A percentile compares a stretch with the other conserved stretches of the same genome.
phyloP scores from a whole-genome alignment of 1,139 yeast species.

The Petasospora fabianii region DNA sequence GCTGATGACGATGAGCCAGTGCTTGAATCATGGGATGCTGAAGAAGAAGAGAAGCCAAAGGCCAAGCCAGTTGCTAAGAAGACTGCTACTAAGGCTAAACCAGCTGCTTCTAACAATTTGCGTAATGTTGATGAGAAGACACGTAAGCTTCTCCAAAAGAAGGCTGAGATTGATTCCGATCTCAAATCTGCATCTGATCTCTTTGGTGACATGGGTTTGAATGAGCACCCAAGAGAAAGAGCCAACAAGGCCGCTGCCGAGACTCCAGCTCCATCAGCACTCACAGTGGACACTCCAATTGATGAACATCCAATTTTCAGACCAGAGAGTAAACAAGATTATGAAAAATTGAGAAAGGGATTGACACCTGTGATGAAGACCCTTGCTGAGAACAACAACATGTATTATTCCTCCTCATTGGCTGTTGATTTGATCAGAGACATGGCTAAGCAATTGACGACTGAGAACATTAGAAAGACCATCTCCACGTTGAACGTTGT shows the following conservation, averaged over 20 bases:
- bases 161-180: constrained; percentile 82
- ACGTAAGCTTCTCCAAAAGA: constrained; percentile 65
- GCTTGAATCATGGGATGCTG: constrained; percentile 87
- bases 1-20: constrained; percentile 65
- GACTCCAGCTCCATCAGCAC: constrained; percentile 31
- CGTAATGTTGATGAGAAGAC: constrained; percentile 65
- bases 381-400: constrained; percentile 56
- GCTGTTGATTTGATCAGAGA: constrained; percentile 87
- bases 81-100: constrained; percentile 31
- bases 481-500: constrained; percentile 79
- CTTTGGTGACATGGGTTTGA: constrained; percentile 79
- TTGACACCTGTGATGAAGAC: constrained; percentile 63
- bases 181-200: constrained; percentile 89
- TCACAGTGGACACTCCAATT: constrained; percentile 67
- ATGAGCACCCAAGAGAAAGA: constrained; percentile 71
- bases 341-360: constrained; percentile 77
- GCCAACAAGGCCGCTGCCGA: constrained; percentile 46
- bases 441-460: constrained; percentile 70
- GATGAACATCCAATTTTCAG: constrained; percentile 74
- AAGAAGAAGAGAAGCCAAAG: constrained; percentile 44
- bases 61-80: constrained; percentile 35
- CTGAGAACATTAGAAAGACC: constrained; percentile 83
- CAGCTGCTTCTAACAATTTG: constrained; percentile 39
- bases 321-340: constrained; percentile 78
- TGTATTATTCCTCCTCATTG: constrained; percentile 70